A percentile compares a stretch with the other conserved stretches of the same genome.
phyloP scores from a whole-genome alignment of 1,284 basidiomycete genomes.

The Ceratobasidium sp. region DNA sequence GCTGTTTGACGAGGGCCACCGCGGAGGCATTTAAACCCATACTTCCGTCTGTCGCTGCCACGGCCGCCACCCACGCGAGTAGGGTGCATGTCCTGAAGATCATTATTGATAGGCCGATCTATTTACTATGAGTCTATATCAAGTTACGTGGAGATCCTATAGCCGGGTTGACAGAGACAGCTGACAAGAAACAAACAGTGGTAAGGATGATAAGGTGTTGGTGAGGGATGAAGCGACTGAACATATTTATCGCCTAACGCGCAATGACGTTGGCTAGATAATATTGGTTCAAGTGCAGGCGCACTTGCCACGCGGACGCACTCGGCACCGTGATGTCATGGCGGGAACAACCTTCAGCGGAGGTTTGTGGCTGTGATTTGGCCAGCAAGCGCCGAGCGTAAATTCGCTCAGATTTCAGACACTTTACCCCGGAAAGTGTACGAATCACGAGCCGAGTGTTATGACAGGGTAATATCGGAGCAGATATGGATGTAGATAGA shows the following conservation, averaged over 20 bases:
- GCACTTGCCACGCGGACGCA: neutral
- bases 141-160: too few species aligned
- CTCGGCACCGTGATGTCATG: too few species aligned
- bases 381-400: too few species aligned
- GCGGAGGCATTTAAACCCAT: conserved; percentile 31
- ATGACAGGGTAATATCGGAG: too few species aligned
- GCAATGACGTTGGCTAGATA: neutral
- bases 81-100: neutral
- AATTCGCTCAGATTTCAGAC: too few species aligned
- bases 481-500: too few species aligned
- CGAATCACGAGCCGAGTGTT: too few species aligned
- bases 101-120: neutral
- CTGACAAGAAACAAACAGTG: neutral
- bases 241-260: neutral
- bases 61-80: neutral
- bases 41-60: conserved; percentile 29
- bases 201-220: too few species aligned
- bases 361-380: too few species aligned
- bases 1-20: conserved; percentile 33
- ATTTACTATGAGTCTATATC: neutral
- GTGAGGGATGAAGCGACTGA: too few species aligned
- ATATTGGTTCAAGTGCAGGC: neutral
- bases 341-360: too few species aligned
- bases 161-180: neutral
- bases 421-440: too few species aligned